Evolutionary conservation across 257 asterid genomes (phyloP).

Genomic region (Nicotiana attenuata): DNA sequence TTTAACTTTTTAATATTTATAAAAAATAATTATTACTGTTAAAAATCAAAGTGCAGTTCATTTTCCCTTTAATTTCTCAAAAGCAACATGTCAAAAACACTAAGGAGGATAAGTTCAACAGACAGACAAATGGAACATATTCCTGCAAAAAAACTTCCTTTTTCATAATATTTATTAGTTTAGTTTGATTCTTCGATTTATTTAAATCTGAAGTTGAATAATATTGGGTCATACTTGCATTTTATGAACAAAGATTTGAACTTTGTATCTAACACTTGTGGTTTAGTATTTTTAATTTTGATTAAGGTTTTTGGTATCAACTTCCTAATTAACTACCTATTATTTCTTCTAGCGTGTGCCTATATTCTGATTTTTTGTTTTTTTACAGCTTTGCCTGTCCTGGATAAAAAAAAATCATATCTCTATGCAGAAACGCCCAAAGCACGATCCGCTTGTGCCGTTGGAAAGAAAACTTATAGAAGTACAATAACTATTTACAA

Average conservation of each 20-base stretch:
- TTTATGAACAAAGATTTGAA: not conserved
- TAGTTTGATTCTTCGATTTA: not conserved
- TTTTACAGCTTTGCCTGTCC: too few species aligned
- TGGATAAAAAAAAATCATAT: too few species aligned
- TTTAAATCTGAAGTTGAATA: not conserved
- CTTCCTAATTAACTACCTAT: not conserved
- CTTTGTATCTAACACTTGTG: not conserved
- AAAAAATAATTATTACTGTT: not conserved
- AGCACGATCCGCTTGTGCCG: too few species aligned
- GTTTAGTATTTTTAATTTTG: not conserved
- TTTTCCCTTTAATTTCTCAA: not conserved
- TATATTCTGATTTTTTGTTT: conserved; percentile 6
- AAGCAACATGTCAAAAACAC: not conserved
- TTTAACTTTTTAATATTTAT: not conserved
- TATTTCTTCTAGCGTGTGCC: not conserved
- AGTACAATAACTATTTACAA: too few species aligned
- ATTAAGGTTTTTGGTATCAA: too few species aligned
- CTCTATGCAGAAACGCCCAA: too few species aligned
- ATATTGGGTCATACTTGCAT: not conserved
- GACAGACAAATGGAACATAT: not conserved
- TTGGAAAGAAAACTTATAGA: too few species aligned
- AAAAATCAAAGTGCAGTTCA: not conserved
- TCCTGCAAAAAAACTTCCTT: too few species aligned
- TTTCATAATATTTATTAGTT: not conserved
- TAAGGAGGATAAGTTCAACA: not conserved